Evolutionary conservation across 2,329 filamentous ascomycete genomes (phyloP).

Genomic region (Colletotrichum sp.): DNA sequence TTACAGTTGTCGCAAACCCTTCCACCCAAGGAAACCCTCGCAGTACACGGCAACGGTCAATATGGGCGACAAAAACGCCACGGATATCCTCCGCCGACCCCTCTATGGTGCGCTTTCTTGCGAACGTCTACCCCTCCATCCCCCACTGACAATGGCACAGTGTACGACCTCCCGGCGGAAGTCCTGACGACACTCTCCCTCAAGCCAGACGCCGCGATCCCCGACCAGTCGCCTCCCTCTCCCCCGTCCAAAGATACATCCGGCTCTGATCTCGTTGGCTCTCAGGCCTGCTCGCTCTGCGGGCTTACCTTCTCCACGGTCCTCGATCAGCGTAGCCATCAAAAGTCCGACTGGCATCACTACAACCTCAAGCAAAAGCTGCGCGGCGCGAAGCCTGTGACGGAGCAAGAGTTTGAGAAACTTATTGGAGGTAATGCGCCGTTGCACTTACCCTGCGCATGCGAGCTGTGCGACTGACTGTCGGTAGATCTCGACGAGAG

Average conservation of each 20-base stretch:
- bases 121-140: constrained; percentile 13
- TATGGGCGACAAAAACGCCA: constrained; percentile 46
- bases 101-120: constrained; percentile 48
- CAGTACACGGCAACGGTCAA: background rate
- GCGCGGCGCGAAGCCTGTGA: constrained; percentile 72
- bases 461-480: background rate
- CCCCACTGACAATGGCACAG: constrained; percentile 46
- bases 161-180: constrained; percentile 82
- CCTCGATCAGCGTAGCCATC: constrained; percentile 83
- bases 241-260: constrained; percentile 15
- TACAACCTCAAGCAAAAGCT: constrained; percentile 96
- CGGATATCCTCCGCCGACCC: constrained; percentile 52
- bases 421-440: constrained; percentile 61
- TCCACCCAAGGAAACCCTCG: background rate
- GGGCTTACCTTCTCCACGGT: constrained; percentile 72
- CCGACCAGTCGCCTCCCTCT: constrained; percentile 23
- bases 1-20: background rate
- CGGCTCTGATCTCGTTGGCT: constrained; percentile 52
- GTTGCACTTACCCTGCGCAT: background rate
- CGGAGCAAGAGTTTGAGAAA: constrained; percentile 85
- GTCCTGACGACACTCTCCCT: constrained; percentile 71
- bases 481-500: constrained; percentile 79
- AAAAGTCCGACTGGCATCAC: constrained; percentile 87
- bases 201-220: constrained; percentile 35
- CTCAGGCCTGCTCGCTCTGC: constrained; percentile 85